phyloP scores from a whole-genome alignment of 805 yeast genomes.

The Pichia gijzeniarum region DNA sequence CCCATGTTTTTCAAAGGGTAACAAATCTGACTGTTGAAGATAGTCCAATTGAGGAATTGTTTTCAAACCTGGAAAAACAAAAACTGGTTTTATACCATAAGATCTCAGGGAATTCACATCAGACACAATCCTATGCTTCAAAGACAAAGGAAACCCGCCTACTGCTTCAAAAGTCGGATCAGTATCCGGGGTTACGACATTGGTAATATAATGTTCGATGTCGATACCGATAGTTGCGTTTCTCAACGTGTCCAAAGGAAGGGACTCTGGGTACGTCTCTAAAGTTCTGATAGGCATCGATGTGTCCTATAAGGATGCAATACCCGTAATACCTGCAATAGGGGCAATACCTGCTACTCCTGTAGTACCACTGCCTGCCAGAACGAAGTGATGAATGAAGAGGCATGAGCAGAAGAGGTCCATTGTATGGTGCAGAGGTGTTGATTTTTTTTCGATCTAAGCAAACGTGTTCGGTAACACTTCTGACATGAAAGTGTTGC shows the following conservation, averaged over 20 bases:
- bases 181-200: constrained; percentile 53
- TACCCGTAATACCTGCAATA: no score
- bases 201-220: constrained; percentile 67
- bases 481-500: no score
- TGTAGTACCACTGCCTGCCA: no score
- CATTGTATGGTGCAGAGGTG: not conserved
- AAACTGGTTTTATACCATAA: constrained; percentile 66
- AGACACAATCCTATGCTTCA: constrained; percentile 48
- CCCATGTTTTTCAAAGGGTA: constrained; percentile 38
- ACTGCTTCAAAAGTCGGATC: constrained; percentile 70
- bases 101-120: constrained; percentile 59
- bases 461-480: not conserved
- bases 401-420: not conserved
- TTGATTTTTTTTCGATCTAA: no score
- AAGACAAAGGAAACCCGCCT: constrained; percentile 72
- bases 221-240: constrained; percentile 77
- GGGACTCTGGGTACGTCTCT: constrained; percentile 35
- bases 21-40: constrained; percentile 21
- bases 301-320: no score
- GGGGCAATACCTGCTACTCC: no score
- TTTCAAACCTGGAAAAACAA: constrained; percentile 66
- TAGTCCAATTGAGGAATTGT: constrained; percentile 31
- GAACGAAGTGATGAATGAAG: no score
- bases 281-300: constrained; percentile 5
- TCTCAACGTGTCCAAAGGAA: constrained; percentile 55